These are phyloP conservation scores for Colletotrichum sp. DNA, from an alignment of 2,329 filamentous ascomycete species.

Conservation along the genomic window DNA sequence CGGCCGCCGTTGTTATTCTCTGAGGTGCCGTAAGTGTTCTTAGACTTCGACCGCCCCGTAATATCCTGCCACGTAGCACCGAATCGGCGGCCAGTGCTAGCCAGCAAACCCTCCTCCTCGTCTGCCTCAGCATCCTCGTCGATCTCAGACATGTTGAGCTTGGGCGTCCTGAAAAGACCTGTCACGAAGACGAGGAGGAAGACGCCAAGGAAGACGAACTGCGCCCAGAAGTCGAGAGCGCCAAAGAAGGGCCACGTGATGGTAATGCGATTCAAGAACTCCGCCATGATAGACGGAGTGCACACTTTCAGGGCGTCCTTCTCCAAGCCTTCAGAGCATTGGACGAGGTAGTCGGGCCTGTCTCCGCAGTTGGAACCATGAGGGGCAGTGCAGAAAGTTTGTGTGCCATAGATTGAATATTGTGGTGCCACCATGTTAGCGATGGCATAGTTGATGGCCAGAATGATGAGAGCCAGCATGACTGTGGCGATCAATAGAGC, in stretches of 20 bases:
- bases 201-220: constrained; percentile 86
- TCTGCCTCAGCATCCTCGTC: constrained; percentile 91
- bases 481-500: constrained; percentile 90
- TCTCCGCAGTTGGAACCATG: constrained; percentile 74
- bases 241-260: constrained; percentile 97
- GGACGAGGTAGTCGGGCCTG: constrained; percentile 73
- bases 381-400: constrained; percentile 87
- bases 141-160: constrained; percentile 75
- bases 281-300: constrained; percentile 89
- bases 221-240: constrained; percentile 91
- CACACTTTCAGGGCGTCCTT: constrained; percentile 80
- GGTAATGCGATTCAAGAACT: constrained; percentile 89
- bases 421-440: constrained; percentile 95
- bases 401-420: constrained; percentile 91
- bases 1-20: background rate
- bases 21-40: constrained; percentile 19
- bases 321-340: constrained; percentile 79
- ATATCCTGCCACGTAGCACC: constrained; percentile 91
- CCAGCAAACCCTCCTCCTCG: constrained; percentile 91
- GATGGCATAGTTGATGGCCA: constrained; percentile 92
- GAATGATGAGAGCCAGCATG: constrained; percentile 84
- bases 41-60: constrained; percentile 54
- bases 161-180: constrained; percentile 80
- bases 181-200: constrained; percentile 84
- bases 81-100: constrained; percentile 81